Base-by-base conservation (phyloP, 2,329 filamentous ascomycete genomes). In the Fusarium poae region DNA sequence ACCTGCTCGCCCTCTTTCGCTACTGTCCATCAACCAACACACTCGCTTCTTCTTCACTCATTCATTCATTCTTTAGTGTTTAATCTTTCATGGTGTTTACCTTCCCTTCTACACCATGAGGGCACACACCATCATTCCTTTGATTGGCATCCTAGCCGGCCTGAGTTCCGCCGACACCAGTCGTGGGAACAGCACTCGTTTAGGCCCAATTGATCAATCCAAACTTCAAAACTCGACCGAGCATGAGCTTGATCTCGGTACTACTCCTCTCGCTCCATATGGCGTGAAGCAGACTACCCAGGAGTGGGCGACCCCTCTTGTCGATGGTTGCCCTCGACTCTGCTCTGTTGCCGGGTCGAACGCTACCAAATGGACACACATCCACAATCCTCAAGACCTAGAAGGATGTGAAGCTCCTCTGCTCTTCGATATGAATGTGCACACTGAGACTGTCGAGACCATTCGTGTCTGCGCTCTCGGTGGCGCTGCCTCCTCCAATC, bases 391-490 rank as follows among this genome's bases (percentile, higher is more conserved):
- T 46, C 2, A 16, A 6, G 52, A 55, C 6, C 13, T 55, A 25
- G 10, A 39, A n/a, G 42, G 18, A 2, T 45, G 52, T 23, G 21
- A 46, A 10, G 30, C 21, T 11, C 42, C 52, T 55, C 23, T 46
- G 3, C 13, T 55, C 2, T 55, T 55, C 30, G 52, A 55, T 15
- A 4, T 55, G n/a, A 55, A 55, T 11, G 32, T 55, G 15, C 37
- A 53, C 15, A 10, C 20, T 5, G 29, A 55, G 52, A 15, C 30
- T 15, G 52, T 46, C 2, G 52, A 55, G 42, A 46, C 52, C n/a
- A 43, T 53, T 25, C 50, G 50, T 25, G 50, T 53, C 29, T 53
- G 50, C 10, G 39, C 50, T 25, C 50, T 53, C 21, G 16, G 29
- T 4, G 12, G 25, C 16, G 6, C 25, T 11, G 6, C 18, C 3